Base-by-base conservation (phyloP, 768 basidiomycete species). In the Psilocybe cubensis region DNA sequence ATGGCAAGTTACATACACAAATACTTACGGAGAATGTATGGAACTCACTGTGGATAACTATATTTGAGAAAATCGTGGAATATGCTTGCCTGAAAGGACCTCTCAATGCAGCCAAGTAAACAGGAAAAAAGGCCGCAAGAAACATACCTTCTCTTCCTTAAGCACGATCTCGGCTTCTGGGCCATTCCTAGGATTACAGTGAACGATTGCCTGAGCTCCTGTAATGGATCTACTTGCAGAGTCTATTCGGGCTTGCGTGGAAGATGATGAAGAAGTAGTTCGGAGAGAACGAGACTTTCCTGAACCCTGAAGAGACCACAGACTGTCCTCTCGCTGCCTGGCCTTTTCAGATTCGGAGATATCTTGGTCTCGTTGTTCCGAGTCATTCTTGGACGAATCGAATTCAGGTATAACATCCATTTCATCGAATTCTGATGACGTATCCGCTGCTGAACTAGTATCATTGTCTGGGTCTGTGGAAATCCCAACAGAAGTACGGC, bases 61-160 rank as follows among this genome's bases (percentile, higher is more conserved):
- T 88, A 96, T 76, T 91, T 92, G 57, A 97, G 82, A 69, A 96
- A 94, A 71, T 96, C 95, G 57, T 96, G 94, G 70, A 97, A 96
- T 10, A 88, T 92, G 68, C 77, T 82, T 2, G 95, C 92, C 83
- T 89, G 61, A 50, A 58, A 46, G 48, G 21, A 61, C 18, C 17
- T 46, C 23, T 21, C 42, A 31, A n/a, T 7, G 44, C 20, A 43
- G 38, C 29, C 17, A 59, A 18, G n/a, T 35, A 5, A 29, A 14
- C 28, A 41, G 41, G 29, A 41, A 50, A 49, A 27, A 28, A 12
- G 25, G 48, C 14, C 17, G 23, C 12, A 21, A 44, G 50, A 24
- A 52, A 9, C 14, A 20, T 61, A 89, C 89, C 66, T 87, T 86
- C 74, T 97, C 95, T 72, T 98, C 95, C 61, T 91, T 91, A 51